Evolutionary conservation across 2,329 filamentous ascomycete genomes (phyloP), one percentile per base, ranked within the genome.

Genomic region (Epicoccum nigrum): DNA sequence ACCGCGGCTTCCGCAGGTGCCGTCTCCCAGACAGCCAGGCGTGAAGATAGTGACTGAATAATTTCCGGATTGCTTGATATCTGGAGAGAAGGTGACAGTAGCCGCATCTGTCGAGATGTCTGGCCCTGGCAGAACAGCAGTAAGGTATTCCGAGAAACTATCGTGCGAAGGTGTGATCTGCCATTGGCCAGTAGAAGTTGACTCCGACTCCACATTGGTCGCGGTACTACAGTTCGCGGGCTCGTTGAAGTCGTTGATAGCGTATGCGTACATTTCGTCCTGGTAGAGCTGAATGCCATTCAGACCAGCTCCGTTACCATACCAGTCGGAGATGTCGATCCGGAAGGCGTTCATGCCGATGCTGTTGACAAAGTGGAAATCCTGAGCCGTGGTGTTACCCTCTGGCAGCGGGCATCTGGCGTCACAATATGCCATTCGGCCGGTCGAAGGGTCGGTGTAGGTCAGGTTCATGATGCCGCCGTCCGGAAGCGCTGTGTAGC

Each of bases 401-500:
- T 78, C 62, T 56, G 89, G 91, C 39, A 99, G 81, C n/a, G 92
- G 90, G 64, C 94, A 99, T 65, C 85, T 82, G 55, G 86, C 87
- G 45, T 92, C 91, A 75, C 94, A 99, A 50, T 83, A 86, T 23
- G 78, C 75, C 47, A 87, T 86, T 42, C 83, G 77, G 20, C 88
- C 88, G 1, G 84, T 31, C 70, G 77, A 19, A 12, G 88, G 87
- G 66, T 97, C 91, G 57, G 86, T 86, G 64, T 94, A 97, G 30
- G 92, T 96, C 67, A 99, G 82, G 74, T 97, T 97, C 86, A 99
- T 90, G 70, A 99, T 97, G 44, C 94, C 94, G 56, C 89, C 87
- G 65, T 93, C 85, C 4, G 93, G 92, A 51, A 93, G 78, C 15
- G 92, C 90, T 17, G 90, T 90, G 69, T 91, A 95, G 51, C 92